These are phyloP conservation scores for Patellifolia procumbens DNA, from an alignment of 179 eudicot genomes.

Conservation along the genomic window DNA sequence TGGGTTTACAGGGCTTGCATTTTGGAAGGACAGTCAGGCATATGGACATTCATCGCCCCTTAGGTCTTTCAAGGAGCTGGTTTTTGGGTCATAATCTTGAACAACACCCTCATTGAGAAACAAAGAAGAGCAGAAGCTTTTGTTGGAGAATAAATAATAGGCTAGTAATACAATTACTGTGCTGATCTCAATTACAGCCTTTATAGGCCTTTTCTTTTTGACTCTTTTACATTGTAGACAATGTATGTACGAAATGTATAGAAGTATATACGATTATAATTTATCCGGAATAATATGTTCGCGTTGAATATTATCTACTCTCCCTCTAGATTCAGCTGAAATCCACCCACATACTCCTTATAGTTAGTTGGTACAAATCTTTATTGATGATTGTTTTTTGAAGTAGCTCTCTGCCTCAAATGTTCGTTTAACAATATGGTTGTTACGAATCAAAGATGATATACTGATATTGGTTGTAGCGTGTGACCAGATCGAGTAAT, in stretches of 20 bases:
- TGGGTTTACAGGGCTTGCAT: constrained; percentile 43
- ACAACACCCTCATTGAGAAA: neutral
- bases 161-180: neutral
- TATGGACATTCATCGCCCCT: constrained; percentile 61
- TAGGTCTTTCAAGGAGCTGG: constrained; percentile 56
- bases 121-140: neutral
- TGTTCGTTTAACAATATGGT: no score
- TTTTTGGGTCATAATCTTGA: constrained; percentile 22
- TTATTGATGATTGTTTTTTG: no score
- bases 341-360: no score
- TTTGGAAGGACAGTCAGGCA: constrained; percentile 66
- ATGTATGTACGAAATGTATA: neutral
- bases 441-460: no score
- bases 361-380: no score
- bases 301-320: neutral
- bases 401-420: no score
- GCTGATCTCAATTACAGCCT: neutral
- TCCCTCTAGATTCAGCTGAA: neutral
- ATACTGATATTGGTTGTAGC: no score
- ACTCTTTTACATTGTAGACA: neutral
- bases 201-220: no score
- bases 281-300: neutral
- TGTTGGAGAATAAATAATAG: neutral
- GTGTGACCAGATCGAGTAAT: no score
- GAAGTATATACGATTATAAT: neutral